Base-by-base conservation (phyloP, 352 stramenopile genomes). In the Pythium volutum region DNA sequence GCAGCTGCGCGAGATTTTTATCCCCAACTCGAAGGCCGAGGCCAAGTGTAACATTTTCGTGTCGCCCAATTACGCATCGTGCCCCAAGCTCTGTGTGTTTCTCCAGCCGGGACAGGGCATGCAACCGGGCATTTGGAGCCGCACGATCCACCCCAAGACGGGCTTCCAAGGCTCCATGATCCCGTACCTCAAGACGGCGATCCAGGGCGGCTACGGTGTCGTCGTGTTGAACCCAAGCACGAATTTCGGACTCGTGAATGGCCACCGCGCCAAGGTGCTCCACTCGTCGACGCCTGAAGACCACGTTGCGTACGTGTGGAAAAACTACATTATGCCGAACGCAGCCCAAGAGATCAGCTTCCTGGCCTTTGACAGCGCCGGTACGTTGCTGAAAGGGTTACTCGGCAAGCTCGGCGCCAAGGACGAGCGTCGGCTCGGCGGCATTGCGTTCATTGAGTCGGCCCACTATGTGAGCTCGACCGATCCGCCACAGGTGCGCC, bases 1-100 rank as follows among this genome's bases (percentile, higher is more conserved):
- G 18, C 76, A 80, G 22, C 65, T 95, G 56, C 79, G 81, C 62
- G 87, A 95, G 69, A 89, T 92, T 52, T 94, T 88, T 64, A 95
- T 95, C 63, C 87, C 87, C 15, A 94, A 92, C 68, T 88, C 83
- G 58, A 93, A 92, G 60, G 87, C 87, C 22, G 85, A 94, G 55
- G 87, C 87, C 43, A 82, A 81, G 33, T 93, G 87, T 70, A 93
- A 84, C 63, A 87, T 95, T 71, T 95, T 95, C 46, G 79, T 92
- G 14, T 91, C 84, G 26, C 59, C 75, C 47, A 92, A 93, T 62
- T 94, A 93, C 62, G 80, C 82, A 3, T 74, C 81, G 45, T 93
- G 85, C 62, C 72, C 81, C 20, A 88, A 89, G 57, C 71, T 95
- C 26, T 93, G 83, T 51, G 67, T 95, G 59, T 95, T 95, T 64